Evolutionary conservation across 2,329 filamentous ascomycete species (phyloP).

Genomic region (Colletotrichum sp.): DNA sequence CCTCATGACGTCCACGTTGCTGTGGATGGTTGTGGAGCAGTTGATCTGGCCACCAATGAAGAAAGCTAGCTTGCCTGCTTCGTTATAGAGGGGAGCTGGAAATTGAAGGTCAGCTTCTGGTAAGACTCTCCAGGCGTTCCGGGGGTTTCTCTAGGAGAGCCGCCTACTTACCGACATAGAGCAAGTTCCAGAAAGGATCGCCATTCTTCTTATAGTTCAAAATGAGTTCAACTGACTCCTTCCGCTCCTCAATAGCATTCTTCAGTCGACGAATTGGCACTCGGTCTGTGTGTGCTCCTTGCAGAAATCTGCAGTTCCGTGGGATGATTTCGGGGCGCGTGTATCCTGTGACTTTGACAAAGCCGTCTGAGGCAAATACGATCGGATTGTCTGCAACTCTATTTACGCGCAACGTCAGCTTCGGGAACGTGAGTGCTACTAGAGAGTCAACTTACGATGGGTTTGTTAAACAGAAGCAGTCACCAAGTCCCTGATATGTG

Average conservation of each 20-base stretch:
- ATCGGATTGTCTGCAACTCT: constrained; percentile 53
- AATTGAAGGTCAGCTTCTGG: neutral
- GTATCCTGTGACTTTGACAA: constrained; percentile 56
- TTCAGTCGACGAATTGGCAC: constrained; percentile 45
- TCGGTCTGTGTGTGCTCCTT: constrained; percentile 51
- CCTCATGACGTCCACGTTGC: constrained; percentile 50
- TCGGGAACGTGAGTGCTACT: accelerated
- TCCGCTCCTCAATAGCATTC: constrained; percentile 41
- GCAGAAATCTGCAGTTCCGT: constrained; percentile 57
- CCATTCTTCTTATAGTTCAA: constrained; percentile 58
- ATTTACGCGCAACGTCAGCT: neutral
- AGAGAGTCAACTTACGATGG: constrained; percentile 28
- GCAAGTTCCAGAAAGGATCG: constrained; percentile 61
- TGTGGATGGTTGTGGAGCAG: constrained; percentile 54
- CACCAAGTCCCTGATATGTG: constrained; percentile 59
- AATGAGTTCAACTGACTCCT: constrained; percentile 54
- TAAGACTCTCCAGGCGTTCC: too few relatives aligned
- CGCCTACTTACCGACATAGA: constrained; percentile 52
- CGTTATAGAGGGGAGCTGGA: constrained; percentile 47
- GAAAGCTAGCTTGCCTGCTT: constrained; percentile 47
- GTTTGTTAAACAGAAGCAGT: constrained; percentile 64
- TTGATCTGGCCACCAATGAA: constrained; percentile 60
- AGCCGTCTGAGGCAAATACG: constrained; percentile 54
- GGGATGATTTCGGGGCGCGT: constrained; percentile 50
- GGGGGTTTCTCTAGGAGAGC: too few relatives aligned